Evolutionary conservation across 495 filamentous ascomycete species (phyloP).

Genomic region (Daldinia vernicosa): DNA sequence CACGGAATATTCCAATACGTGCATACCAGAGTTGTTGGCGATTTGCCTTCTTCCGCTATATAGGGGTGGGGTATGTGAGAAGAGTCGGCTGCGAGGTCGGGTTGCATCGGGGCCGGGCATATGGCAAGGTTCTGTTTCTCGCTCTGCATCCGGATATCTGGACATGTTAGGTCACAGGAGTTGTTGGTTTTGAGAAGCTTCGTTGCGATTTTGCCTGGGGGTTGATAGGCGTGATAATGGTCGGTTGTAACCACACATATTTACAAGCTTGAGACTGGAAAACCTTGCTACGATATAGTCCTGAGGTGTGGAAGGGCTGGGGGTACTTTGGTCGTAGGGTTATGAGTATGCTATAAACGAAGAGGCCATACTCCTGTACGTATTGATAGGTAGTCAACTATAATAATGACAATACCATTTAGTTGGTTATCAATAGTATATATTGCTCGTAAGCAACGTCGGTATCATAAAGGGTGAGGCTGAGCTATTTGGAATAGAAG

Average conservation of each 20-base stretch:
- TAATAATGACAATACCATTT: neutral
- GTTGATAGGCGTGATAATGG: neutral
- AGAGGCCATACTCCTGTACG: neutral
- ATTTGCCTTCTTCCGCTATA: constrained; percentile 10
- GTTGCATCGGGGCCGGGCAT: constrained; percentile 23
- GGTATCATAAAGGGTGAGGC: neutral
- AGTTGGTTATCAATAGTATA: neutral
- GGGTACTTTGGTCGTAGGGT: neutral
- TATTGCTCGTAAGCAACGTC: neutral
- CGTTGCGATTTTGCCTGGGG: neutral
- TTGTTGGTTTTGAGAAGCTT: constrained; percentile 16
- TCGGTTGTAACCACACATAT: neutral
- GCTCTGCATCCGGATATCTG: constrained; percentile 16
- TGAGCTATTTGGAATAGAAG: neutral
- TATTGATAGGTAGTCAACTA: neutral
- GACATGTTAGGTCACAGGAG: constrained; percentile 8
- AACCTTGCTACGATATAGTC: neutral
- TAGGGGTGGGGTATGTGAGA: constrained; percentile 2
- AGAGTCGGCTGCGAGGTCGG: constrained; percentile 2
- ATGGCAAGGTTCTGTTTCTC: constrained; percentile 12
- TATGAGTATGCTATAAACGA: too few relatives aligned
- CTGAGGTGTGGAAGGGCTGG: neutral
- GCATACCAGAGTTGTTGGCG: constrained; percentile 7
- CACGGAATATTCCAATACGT: neutral
- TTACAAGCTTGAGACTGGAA: constrained; percentile 1